Evolutionary conservation across 2,329 filamentous ascomycete genomes (phyloP).

Genomic region (Venturia oleaginea): DNA sequence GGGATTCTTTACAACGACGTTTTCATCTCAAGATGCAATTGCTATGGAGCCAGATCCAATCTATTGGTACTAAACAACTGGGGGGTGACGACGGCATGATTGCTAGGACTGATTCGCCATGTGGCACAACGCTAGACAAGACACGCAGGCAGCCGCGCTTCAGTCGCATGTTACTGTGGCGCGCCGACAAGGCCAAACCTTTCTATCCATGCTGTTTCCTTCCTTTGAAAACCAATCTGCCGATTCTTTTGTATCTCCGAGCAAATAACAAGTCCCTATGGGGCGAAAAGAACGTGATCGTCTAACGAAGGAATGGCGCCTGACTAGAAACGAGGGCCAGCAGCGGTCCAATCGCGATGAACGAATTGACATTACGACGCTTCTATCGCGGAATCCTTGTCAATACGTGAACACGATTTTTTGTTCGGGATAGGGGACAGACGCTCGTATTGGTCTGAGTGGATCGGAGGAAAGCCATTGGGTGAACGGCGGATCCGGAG

Average conservation of each 20-base stretch:
- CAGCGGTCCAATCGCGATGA: background rate
- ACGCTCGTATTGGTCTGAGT: background rate
- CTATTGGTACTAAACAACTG: background rate
- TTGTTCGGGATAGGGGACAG: background rate
- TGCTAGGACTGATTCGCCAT: background rate
- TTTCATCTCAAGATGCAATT: background rate
- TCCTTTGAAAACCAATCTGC: background rate
- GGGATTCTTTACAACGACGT: background rate
- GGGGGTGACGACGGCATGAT: background rate
- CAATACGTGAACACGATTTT: background rate
- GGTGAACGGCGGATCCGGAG: background rate
- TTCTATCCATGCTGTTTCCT: background rate
- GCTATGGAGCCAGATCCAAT: background rate
- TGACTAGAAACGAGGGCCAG: background rate
- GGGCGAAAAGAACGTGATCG: background rate
- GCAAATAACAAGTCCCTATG: background rate
- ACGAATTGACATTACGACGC: background rate
- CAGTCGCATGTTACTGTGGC: background rate
- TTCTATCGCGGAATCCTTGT: background rate
- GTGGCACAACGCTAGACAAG: background rate
- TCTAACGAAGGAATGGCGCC: background rate
- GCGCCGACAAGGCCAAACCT: background rate
- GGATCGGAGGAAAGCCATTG: background rate
- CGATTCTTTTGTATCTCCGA: background rate
- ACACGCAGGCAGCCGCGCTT: conserved; percentile 3